These are phyloP conservation scores for Cruciata laevipes DNA, from an alignment of 257 asterid species.

Conservation along the genomic window DNA sequence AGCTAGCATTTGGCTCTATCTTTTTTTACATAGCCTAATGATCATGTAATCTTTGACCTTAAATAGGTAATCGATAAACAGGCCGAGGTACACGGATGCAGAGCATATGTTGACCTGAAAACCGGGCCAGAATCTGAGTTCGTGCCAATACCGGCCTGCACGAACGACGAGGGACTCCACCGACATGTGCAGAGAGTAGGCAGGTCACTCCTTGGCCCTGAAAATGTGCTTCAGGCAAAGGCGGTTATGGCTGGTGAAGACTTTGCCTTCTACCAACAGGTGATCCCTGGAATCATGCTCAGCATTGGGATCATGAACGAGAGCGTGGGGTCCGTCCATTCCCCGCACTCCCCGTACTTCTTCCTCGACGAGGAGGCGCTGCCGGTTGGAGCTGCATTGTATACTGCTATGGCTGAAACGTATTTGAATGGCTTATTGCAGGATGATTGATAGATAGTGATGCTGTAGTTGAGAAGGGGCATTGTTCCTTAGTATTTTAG, in stretches of 20 bases:
- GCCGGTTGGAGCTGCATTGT: constrained; percentile 64
- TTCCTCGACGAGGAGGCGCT: constrained; percentile 68
- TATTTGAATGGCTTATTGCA: constrained; percentile 25
- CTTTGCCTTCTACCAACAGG: constrained; percentile 67
- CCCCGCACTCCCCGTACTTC: constrained; percentile 77
- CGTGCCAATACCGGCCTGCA: constrained; percentile 63
- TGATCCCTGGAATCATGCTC: constrained; percentile 66
- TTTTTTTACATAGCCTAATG: background rate
- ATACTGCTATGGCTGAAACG: constrained; percentile 35
- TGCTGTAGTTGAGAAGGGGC: background rate
- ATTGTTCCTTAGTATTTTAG: too few species aligned
- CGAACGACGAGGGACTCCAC: constrained; percentile 48
- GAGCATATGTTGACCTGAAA: constrained; percentile 46
- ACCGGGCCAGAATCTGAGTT: constrained; percentile 23
- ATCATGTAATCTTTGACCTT: background rate
- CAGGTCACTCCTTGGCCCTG: constrained; percentile 44
- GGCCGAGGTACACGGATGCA: constrained; percentile 61
- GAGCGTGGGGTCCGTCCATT: constrained; percentile 48
- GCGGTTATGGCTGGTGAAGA: constrained; percentile 77
- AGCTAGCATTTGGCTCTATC: too few species aligned
- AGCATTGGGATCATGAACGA: constrained; percentile 59
- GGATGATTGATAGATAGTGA: background rate
- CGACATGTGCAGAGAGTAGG: constrained; percentile 56
- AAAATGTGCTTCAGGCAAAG: constrained; percentile 30
- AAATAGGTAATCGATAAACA: constrained; percentile 63